Evolutionary conservation across 805 yeast species (phyloP).

Genomic region (Zygoascus tannicola): DNA sequence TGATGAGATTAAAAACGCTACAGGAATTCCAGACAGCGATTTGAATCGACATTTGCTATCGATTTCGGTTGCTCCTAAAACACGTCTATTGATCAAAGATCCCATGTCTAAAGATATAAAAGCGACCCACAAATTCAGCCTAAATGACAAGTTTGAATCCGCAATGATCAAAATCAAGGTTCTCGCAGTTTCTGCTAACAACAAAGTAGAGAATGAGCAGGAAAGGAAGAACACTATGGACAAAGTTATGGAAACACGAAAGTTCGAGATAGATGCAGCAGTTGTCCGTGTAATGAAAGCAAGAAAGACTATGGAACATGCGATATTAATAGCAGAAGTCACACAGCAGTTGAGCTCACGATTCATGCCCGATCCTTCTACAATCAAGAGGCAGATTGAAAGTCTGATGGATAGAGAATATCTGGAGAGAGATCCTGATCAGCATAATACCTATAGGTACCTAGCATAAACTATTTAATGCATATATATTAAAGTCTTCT

Average conservation of each 20-base stretch:
- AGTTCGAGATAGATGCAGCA: slow-evolving; percentile 70
- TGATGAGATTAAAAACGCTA: slow-evolving; percentile 51
- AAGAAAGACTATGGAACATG: slow-evolving; percentile 50
- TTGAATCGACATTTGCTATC: slow-evolving; percentile 72
- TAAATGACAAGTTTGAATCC: slow-evolving; percentile 62
- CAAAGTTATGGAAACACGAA: slow-evolving; percentile 53
- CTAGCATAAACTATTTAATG: slow-evolving; percentile 47
- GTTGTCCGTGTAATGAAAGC: slow-evolving; percentile 81
- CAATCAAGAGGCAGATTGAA: slow-evolving; percentile 66
- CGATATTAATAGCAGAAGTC: slow-evolving; percentile 57
- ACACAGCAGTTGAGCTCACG: slow-evolving; percentile 49
- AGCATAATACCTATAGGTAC: slow-evolving; percentile 53
- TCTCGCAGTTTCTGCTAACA: slow-evolving; percentile 46
- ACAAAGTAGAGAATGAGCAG: slow-evolving; percentile 41
- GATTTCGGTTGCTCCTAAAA: slow-evolving; percentile 72
- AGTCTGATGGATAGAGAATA: slow-evolving; percentile 75
- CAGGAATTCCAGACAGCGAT: slow-evolving; percentile 67
- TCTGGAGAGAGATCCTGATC: slow-evolving; percentile 57
- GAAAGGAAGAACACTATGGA: slow-evolving; percentile 44
- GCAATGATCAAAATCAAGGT: slow-evolving; percentile 65
- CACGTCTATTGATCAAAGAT: slow-evolving; percentile 60
- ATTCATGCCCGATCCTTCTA: slow-evolving; percentile 58
- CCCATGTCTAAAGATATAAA: slow-evolving; percentile 71
- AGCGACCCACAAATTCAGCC: slow-evolving; percentile 50
- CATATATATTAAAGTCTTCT: no score